Evolutionary conservation across 176 grass and related monocot species (phyloP), one percentile per base, ranked within the genome.

Genomic region (Otatea glauca): DNA sequence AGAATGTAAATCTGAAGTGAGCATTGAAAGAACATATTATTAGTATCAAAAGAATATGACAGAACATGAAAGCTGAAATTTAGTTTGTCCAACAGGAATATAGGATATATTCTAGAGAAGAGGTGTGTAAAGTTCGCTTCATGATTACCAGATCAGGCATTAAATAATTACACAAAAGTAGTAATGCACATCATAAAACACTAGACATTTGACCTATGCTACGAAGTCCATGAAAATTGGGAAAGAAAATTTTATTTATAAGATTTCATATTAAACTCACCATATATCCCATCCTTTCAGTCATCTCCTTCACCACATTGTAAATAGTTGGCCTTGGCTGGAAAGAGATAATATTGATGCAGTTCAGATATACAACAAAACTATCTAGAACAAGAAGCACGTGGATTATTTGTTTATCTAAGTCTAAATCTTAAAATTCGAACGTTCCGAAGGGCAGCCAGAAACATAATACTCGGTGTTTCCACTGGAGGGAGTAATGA

Each of bases 251-350:
- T 2, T 59, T 44, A 6, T 8, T 32, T 24, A 44, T 24, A 66
- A 47, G 18, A 61, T 72, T 65, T 74, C 17, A 34, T 56, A 9
- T 75, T 56, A 37, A 88, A 78, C 85, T 88, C 56, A 92, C 93
- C 86, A 34, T 62, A 87, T 94, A 96, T 87, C 96, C 96, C 96
- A 98, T 95, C 44, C 75, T 91, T 70, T 93, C 66, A 75, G 94
- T 96, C 93, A 95, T 98, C 72, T 94, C 89, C 81, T 91, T 86
- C 32, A 92, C 48, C 12, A 95, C 93, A 65, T 92, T 90, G 85
- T 98, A 98, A 66, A 95, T 88, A 7, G 96, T 98, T 83, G 93
- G 96, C 72, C 96, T 94, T 86, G 69, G 88, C 93, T 98, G 81
- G 63, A 84, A 94, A 84, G 78, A 59, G 11, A 51, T 42, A 70